Base-by-base conservation (phyloP, 2,329 filamentous ascomycete genomes). In the Alternaria sp. region DNA sequence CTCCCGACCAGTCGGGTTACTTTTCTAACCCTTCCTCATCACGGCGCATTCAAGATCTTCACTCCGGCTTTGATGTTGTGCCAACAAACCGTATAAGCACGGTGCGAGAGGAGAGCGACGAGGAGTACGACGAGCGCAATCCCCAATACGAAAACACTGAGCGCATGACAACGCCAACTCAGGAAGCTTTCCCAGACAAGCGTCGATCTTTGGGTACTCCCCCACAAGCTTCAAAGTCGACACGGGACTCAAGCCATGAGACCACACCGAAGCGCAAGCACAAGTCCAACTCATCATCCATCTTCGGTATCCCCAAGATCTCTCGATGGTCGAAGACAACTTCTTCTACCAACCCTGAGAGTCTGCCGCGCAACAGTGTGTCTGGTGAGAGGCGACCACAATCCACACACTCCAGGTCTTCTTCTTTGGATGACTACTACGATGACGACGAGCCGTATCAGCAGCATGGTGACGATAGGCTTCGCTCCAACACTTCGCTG, bases 301-400 rank as follows among this genome's bases (percentile, higher is more conserved):
- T 89, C 83, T 91, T 96, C 57, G 80, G 80, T 49, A 79, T 81
- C 63, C 93, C 94, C 24, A 97, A 96, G 82, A 94, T 97, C 64
- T 98, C 95, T 6, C 88, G 95, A 43, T 99, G 95, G 95, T 98
- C 94, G 0, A 95, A 96, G 81, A 98, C 94, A 2, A 99, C 95
- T 0, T 87, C 94, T 4, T 97, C 93, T 0, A 96, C 93, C 62
- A 88, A 93, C 43, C 89, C 92, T 44, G 90, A 91, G 68, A 91
- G 90, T 41, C 91, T 94, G 76, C 88, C 73, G 34, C 76, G 90
- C 41, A 88, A 87, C 70, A 92, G 88, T 70, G 84, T 83, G 44
- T 75, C 72, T 22, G 83, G 84, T 48, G 80, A 89, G 82, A 80
- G 88, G 83, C 77, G 89, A 82, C 80, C 89, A 79, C 78, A 88